Evolutionary conservation across 2,329 filamentous ascomycete species (phyloP), one percentile per base, ranked within the genome.

Genomic region (Hirsutella rhossiliensis): DNA sequence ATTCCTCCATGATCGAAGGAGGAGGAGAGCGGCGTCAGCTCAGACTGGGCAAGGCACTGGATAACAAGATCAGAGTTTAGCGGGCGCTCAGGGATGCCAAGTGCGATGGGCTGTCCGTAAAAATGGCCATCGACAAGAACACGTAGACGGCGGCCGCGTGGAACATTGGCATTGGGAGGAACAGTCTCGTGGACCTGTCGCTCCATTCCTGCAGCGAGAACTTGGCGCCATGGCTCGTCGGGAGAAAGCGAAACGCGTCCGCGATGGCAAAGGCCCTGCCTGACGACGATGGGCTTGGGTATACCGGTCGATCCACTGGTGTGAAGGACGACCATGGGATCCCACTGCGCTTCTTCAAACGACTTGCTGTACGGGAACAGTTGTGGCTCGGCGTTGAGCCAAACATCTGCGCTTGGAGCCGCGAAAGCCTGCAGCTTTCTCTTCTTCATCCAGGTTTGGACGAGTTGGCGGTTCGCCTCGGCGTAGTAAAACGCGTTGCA

Each of bases 1-100:
- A 54, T 4, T 71, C 66, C 36, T 69, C 68, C 1, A 72, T 39
- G 15, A 71, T 56, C 0, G 63, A 60, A 1, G 68, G 68, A 2
- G 66, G 11, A 65, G 43, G 1, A 63, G n/a, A 0, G 54, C 46
- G 1, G 54, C 50, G 13, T 65, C 56, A 1, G 55, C 50, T 0
- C 47, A 5, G 54, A 47, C 29, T 62, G 32, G 0, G 55, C 31
- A 11, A 67, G 31, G 18, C 57, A 59, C 6, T 63, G 56, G 1
- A 57, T 12, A 1, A 62, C 54, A 5, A 62, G 44, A 29, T 65
- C 63, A 0, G 60, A 46, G 0, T 59, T 63, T 2, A 67, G 32
- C 0, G 64, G 61, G 8, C 57, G 56, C 17, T 62, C 58, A 0
- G 52, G 38, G 5, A 61, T 53, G 4, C 56, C 53, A 5, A 68